Evolutionary conservation across 306 rosid species (phyloP).

Genomic region (Crataegus laevigata): DNA sequence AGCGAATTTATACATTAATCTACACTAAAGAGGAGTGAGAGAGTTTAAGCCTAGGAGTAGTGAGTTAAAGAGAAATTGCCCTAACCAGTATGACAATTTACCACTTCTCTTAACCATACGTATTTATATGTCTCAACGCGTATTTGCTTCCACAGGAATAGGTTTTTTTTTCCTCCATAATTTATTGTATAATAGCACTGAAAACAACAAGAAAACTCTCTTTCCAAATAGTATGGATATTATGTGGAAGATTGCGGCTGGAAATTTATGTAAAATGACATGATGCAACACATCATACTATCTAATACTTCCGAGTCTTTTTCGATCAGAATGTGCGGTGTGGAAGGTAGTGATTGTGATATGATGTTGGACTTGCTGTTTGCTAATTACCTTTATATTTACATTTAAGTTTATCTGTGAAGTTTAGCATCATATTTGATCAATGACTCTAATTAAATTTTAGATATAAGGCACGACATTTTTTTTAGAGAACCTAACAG

Average conservation of each 20-base stretch:
- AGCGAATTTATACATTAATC: neutral
- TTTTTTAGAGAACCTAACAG: too few species aligned
- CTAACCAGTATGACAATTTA: fast-evolving
- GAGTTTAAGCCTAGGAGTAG: neutral
- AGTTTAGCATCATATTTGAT: neutral
- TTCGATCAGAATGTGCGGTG: neutral
- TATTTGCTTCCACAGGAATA: neutral
- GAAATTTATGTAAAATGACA: neutral
- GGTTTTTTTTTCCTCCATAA: neutral
- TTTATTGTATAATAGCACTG: neutral
- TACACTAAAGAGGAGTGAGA: too few species aligned
- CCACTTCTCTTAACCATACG: neutral
- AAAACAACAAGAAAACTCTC: neutral
- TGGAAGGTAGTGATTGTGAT: neutral
- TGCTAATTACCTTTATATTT: neutral
- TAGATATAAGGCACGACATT: neutral
- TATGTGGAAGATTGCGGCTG: neutral
- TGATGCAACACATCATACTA: neutral
- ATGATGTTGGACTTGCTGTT: neutral
- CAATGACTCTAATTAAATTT: neutral
- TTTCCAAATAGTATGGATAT: neutral
- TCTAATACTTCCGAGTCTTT: too few species aligned
- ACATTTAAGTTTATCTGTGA: neutral
- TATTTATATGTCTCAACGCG: too few species aligned
- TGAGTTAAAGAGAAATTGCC: neutral